Evolutionary conservation across 164 flowering plant genomes (phyloP).

Genomic region (Annona cherimola): DNA sequence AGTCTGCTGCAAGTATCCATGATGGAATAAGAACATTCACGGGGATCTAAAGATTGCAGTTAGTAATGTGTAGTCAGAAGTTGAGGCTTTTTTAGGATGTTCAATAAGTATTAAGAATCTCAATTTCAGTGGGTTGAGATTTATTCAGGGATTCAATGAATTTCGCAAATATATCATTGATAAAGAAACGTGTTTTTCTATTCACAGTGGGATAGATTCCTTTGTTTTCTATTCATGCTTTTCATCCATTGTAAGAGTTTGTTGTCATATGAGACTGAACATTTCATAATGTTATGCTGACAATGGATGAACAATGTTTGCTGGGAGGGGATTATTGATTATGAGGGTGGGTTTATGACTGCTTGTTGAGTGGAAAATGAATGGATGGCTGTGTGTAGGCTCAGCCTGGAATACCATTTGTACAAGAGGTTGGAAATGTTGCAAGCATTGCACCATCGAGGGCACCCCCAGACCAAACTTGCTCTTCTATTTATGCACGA

Average conservation of each 20-base stretch:
- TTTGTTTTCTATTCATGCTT: too few relatives aligned
- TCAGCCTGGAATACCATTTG: constrained; percentile 78
- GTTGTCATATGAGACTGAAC: background rate
- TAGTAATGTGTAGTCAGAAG: too few relatives aligned
- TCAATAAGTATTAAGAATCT: too few relatives aligned
- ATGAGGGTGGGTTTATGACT: constrained; percentile 11
- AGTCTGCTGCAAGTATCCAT: too few relatives aligned
- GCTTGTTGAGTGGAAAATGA: constrained; percentile 36
- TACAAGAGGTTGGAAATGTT: constrained; percentile 72
- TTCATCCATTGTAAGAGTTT: background rate
- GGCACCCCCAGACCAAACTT: constrained; percentile 51
- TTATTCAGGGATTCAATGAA: too few relatives aligned
- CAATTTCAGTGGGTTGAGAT: too few relatives aligned
- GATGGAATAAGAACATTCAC: too few relatives aligned
- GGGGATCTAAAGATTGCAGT: too few relatives aligned
- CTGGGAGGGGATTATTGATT: constrained; percentile 2
- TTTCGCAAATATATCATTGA: background rate
- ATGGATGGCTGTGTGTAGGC: constrained; percentile 97
- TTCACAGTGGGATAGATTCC: too few relatives aligned
- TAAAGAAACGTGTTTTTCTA: background rate
- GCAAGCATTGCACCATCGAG: constrained; percentile 59
- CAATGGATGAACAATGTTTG: constrained; percentile 1
- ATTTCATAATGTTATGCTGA: background rate
- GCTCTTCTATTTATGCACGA: constrained; percentile 46
- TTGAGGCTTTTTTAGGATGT: too few relatives aligned